Evolutionary conservation across 345 rosid genomes (phyloP), one percentile per base, ranked within the genome.

Genomic region (Viola odorata): DNA sequence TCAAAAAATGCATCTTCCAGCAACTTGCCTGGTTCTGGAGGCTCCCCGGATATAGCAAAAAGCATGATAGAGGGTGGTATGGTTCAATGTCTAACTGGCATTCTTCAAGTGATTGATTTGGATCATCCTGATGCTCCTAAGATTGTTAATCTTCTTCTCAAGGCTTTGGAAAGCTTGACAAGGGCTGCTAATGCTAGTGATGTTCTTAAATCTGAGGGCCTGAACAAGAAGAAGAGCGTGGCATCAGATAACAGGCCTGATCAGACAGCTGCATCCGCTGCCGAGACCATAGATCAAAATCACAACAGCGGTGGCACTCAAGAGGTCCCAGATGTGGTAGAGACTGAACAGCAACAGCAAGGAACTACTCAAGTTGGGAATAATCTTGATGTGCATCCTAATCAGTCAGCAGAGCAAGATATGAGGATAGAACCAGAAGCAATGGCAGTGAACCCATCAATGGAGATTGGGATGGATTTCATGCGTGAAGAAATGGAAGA

Each of bases 51-150:
- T 63, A 86, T 92, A 60, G 97, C 98, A 50, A 92, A 85, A 78
- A 79, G 89, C 80, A 89, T 92, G 98, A 89, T 89, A 57, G 96
- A 89, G 66, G 96, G 94, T 45, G 88, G 96, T 56, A 83, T 87
- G 82, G 89, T 85, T 50, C 88, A 71, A 67, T 87, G 84, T 74
- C 65, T 92, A 50, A 87, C 94, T 41, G 77, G 77, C 73, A 81
- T 92, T 80, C 89, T 92, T 72, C 82, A 84, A 64, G 96, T 80
- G 66, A 77, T 92, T 62, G 98, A 92, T 78, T 79, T 92, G 59
- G 98, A 92, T 71, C 96, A 92, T 83, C 96, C 96, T 58, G 91
- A 92, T 76, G 89, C 98, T 73, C 88, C 96, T 8, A 92, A 87
- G 69, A 77, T 81, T 77, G 94, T 87, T 48, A 87, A 82, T 69